Evolutionary conservation across 2,329 filamentous ascomycete species (phyloP).

Genomic region (Microascus cirrosus): DNA sequence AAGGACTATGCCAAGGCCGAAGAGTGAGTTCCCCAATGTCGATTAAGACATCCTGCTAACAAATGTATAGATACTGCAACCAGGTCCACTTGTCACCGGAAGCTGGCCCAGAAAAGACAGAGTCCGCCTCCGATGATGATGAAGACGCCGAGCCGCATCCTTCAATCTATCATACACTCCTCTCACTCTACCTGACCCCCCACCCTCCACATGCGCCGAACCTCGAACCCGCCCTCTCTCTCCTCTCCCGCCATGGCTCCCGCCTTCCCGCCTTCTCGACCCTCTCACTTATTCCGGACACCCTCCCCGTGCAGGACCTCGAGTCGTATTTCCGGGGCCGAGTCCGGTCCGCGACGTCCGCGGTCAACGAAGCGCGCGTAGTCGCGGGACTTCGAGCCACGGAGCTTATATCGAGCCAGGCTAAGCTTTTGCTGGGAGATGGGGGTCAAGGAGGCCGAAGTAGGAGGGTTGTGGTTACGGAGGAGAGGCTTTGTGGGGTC

Average conservation of each 20-base stretch:
- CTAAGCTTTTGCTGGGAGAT: slow-evolving; percentile 62
- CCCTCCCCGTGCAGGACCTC: slow-evolving; percentile 66
- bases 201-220: slow-evolving; percentile 60
- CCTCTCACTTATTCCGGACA: slow-evolving; percentile 71
- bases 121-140: slow-evolving; percentile 12
- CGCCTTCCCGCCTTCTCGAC: slow-evolving; percentile 82
- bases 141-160: slow-evolving; percentile 40
- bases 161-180: slow-evolving; percentile 84
- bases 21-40: slow-evolving; percentile 48
- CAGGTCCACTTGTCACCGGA: slow-evolving; percentile 59
- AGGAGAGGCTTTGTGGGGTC: slow-evolving; percentile 82
- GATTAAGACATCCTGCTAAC: slow-evolving; percentile 3
- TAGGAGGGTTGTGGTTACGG: slow-evolving; percentile 65
- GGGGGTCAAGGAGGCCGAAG: slow-evolving; percentile 42
- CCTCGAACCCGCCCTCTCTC: slow-evolving; percentile 67
- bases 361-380: slow-evolving; percentile 71
- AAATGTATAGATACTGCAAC: slow-evolving; percentile 61
- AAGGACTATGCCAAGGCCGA: slow-evolving; percentile 81
- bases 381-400: slow-evolving; percentile 67
- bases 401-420: slow-evolving; percentile 67
- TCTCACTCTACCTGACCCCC: slow-evolving; percentile 81
- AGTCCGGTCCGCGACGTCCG: slow-evolving; percentile 74
- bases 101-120: not conserved
- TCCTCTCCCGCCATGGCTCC: slow-evolving; percentile 87
- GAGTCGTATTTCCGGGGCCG: slow-evolving; percentile 87